phyloP scores from a whole-genome alignment of 805 yeast genomes.

The Phaffomyces opuntiae region DNA sequence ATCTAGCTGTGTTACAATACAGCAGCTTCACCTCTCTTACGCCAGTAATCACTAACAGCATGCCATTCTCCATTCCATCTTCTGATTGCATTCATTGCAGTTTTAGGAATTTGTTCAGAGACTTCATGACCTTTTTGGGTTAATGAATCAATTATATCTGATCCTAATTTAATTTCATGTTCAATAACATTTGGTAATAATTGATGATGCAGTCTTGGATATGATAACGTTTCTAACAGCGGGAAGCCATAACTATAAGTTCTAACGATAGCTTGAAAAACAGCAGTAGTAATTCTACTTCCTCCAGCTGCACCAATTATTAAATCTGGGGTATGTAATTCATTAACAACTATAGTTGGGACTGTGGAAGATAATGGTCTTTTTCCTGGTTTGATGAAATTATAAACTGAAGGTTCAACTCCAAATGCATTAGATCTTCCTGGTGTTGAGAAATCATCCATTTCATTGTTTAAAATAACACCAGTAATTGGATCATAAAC shows the following conservation, averaged over 20 bases:
- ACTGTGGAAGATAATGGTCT: conserved; percentile 82
- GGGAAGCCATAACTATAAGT: conserved; percentile 50
- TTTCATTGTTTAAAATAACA: conserved; percentile 75
- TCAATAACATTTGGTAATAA: conserved; percentile 63
- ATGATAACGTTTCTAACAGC: conserved; percentile 62
- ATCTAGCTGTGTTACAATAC: conserved; percentile 21
- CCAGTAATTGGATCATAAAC: conserved; percentile 82
- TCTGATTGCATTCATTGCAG: conserved; percentile 53
- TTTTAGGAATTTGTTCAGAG: conserved; percentile 35
- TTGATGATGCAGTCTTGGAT: conserved; percentile 87
- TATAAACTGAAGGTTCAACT: conserved; percentile 72
- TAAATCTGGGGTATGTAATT: conserved; percentile 46
- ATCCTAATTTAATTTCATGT: conserved; percentile 50
- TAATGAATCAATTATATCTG: conserved; percentile 32
- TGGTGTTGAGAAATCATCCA: conserved; percentile 90
- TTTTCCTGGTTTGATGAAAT: conserved; percentile 66
- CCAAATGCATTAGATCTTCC: conserved; percentile 67
- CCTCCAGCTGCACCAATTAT: conserved; percentile 95
- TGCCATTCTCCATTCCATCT: conserved; percentile 33
- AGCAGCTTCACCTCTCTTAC: conserved; percentile 71
- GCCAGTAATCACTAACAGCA: conserved; percentile 88
- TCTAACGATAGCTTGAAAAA: conserved; percentile 74
- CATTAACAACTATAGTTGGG: conserved; percentile 60
- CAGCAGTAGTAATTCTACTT: conserved; percentile 73
- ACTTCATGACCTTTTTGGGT: conserved; percentile 43